These are phyloP conservation scores for Penicillium sp. DNA, from an alignment of 2,329 filamentous ascomycete genomes.

Conservation along the genomic window DNA sequence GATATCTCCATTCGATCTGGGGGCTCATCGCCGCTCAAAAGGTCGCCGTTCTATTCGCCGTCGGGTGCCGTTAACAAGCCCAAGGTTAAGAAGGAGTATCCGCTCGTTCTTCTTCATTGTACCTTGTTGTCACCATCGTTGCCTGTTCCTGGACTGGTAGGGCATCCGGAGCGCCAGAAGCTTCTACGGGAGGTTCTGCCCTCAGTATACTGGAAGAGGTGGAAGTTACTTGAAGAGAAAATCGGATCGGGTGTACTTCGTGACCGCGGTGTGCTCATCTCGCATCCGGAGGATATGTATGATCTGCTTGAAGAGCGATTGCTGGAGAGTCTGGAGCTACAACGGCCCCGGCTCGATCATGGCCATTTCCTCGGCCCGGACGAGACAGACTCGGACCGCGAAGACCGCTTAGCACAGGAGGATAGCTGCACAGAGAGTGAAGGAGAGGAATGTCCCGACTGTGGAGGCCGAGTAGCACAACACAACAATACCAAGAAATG, in stretches of 20 bases:
- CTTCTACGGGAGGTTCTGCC: conserved; percentile 58
- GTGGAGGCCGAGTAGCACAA: conserved; percentile 53
- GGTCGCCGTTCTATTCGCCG: conserved; percentile 42
- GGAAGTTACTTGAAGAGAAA: conserved; percentile 60
- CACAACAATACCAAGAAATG: conserved; percentile 57
- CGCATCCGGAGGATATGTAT: conserved; percentile 66
- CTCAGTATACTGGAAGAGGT: conserved; percentile 49
- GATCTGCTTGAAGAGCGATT: conserved; percentile 66
- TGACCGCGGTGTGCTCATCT: conserved; percentile 64
- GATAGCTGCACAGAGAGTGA: conserved; percentile 45
- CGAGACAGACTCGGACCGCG: conserved; percentile 33
- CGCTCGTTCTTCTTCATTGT: conserved; percentile 65
- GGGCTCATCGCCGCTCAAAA: conserved; percentile 37
- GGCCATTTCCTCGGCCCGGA: conserved; percentile 59
- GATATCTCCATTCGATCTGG: conserved; percentile 39
- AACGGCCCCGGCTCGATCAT: conserved; percentile 59
- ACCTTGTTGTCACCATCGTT: conserved; percentile 61
- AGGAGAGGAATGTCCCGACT: conserved; percentile 56
- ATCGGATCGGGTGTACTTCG: conserved; percentile 58
- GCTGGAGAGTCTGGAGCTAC: conserved; percentile 64
- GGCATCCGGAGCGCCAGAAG: conserved; percentile 40
- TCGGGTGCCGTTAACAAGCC: conserved; percentile 33
- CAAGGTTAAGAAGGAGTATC: conserved; percentile 54
- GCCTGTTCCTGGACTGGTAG: conserved; percentile 48
- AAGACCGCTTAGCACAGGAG: conserved; percentile 32